Evolutionary conservation across 1,284 basidiomycete species (phyloP), one percentile per base, ranked within the genome.

Genomic region (Marasmius sp.): DNA sequence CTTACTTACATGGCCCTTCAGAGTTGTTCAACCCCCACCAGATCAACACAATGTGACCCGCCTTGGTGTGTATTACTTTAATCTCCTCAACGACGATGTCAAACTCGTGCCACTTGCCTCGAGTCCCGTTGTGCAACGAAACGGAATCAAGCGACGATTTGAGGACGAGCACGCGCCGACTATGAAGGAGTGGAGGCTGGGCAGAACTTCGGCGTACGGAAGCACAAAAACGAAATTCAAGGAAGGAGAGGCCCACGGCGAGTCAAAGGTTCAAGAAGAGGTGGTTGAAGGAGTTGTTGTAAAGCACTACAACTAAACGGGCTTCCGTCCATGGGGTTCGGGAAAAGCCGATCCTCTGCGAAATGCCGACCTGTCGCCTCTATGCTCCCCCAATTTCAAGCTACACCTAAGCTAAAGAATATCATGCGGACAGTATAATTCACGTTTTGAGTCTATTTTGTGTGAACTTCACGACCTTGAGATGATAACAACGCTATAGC

Each of bases 51-150:
- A 75, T 34, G 72, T 75, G 60, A 72, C 79, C 50, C 76, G 84
- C 20, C 74, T 85, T 9, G 82, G 82, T 11, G 74, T 82, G 2
- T 79, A 86, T 65, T 85, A 84, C 71, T 86, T 86, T 68, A 71
- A 68, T n/a, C 72, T 76, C 63, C 66, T 75, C 1, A 68, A 76
- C 61, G 76, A 79, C 59, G 68, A 74, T 39, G 69, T 77, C 8
- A 72, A 71, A 58, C 74, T 82, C 8, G 64, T 67, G 11, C 79
- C 81, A 9, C 69, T 74, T 53, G 66, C 66, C 16, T 72, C 77
- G n/a, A 81, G 79, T 61, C 76, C 77, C 1, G 73, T 79, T 2
- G 65, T 81, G n/a, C 71, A 77, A 58, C 68, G 67, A 41, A 68
- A 69, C 0, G 77, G 75, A 0, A 68, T 77, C 6, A 61, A 68